These are phyloP conservation scores for Sanghuangporus weigelae DNA, from an alignment of 1,284 basidiomycete genomes.

Conservation along the genomic window DNA sequence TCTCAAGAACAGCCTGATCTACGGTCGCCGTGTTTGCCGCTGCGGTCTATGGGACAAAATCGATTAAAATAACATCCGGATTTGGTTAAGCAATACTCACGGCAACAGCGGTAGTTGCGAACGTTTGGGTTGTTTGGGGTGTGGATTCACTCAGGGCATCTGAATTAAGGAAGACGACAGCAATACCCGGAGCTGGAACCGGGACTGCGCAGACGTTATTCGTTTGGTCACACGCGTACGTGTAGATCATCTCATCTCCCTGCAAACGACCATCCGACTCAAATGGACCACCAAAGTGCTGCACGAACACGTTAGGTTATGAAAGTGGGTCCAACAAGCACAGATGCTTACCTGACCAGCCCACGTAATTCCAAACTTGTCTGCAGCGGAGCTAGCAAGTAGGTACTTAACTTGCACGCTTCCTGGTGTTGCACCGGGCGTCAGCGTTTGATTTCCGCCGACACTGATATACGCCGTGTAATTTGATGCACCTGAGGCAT, in stretches of 20 bases:
- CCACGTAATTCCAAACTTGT: constrained; percentile 41
- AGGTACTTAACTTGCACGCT: constrained; percentile 23
- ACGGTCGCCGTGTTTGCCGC: constrained; percentile 40
- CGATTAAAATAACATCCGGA: neutral
- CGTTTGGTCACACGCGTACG: constrained; percentile 44
- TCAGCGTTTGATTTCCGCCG: constrained; percentile 20
- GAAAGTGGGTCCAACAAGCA: neutral
- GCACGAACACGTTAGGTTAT: neutral
- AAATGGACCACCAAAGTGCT: constrained; percentile 38
- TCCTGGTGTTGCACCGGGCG: constrained; percentile 16
- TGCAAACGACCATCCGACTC: constrained; percentile 50
- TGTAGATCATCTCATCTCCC: constrained; percentile 45
- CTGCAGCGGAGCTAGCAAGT: constrained; percentile 24
- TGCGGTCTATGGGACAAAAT: constrained; percentile 34
- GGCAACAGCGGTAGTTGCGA: constrained; percentile 41
- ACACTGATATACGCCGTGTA: constrained; percentile 24
- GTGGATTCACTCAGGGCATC: constrained; percentile 36
- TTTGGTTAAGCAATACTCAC: neutral
- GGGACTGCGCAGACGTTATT: constrained; percentile 51
- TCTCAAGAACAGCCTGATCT: constrained; percentile 36
- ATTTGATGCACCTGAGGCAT: constrained; percentile 23
- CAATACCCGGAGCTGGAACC: constrained; percentile 68
- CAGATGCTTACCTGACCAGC: constrained; percentile 25
- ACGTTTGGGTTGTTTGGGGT: constrained; percentile 41
- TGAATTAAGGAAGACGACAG: constrained; percentile 65